These are phyloP conservation scores for Cucumis melo DNA, from an alignment of 306 rosid species.

Conservation along the genomic window DNA sequence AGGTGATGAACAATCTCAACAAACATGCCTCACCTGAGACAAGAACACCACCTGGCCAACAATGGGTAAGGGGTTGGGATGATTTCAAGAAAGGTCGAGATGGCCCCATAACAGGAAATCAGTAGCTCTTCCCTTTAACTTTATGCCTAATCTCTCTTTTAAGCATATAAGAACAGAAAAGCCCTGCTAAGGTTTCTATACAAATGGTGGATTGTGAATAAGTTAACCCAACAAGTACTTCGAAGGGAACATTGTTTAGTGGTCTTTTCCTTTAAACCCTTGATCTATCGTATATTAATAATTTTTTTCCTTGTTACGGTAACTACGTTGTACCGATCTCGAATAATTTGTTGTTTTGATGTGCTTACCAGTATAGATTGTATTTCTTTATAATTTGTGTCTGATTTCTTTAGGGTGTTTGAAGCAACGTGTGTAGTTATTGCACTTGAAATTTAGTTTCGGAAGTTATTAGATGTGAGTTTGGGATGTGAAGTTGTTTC, in stretches of 20 bases:
- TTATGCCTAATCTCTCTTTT: neutral
- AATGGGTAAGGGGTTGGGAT: constrained; percentile 97
- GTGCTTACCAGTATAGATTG: neutral
- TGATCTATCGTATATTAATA: neutral
- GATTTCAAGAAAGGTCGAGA: constrained; percentile 57
- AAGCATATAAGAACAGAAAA: neutral
- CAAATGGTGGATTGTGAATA: neutral
- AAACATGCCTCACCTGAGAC: constrained; percentile 58
- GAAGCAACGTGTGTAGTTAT: too few relatives aligned
- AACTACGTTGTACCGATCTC: neutral
- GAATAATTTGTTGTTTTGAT: too few relatives aligned
- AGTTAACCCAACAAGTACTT: neutral
- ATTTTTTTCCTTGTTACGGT: too few relatives aligned
- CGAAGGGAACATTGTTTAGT: neutral
- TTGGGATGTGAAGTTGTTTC: too few relatives aligned
- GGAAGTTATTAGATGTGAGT: too few relatives aligned
- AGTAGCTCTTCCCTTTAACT: constrained; percentile 19
- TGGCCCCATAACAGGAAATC: constrained; percentile 61
- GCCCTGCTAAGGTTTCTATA: neutral
- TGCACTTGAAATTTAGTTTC: too few relatives aligned
- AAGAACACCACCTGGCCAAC: constrained; percentile 59
- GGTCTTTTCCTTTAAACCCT: neutral
- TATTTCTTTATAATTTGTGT: too few relatives aligned
- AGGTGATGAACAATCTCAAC: constrained; percentile 46
- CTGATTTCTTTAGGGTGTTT: neutral